Evolutionary conservation across 2,329 filamentous ascomycete genomes (phyloP).

Genomic region (Fusarium sp.): DNA sequence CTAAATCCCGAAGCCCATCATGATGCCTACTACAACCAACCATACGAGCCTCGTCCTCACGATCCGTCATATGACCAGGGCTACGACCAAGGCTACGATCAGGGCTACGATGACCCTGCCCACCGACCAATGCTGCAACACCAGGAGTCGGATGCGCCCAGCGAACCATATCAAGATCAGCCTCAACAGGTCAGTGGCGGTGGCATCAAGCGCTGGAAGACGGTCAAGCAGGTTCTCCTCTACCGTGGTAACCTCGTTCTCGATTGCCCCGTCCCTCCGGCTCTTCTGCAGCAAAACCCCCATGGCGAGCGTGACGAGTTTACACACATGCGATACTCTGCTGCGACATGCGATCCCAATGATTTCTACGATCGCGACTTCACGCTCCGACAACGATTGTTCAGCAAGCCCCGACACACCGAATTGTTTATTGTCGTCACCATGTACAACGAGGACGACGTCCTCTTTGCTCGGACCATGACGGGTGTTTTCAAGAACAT

Average conservation of each 20-base stretch:
- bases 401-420: conserved; percentile 92
- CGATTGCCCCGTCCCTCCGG: conserved; percentile 94
- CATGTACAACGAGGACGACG: conserved; percentile 99
- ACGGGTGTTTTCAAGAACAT: conserved; percentile 99
- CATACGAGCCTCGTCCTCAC: conserved; percentile 79
- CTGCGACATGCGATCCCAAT: conserved; percentile 92
- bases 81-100: conserved; percentile 74
- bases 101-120: conserved; percentile 81
- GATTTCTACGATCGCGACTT: conserved; percentile 93
- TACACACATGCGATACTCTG: conserved; percentile 93
- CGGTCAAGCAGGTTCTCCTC: conserved; percentile 97
- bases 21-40: conserved; percentile 87
- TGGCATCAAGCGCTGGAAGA: conserved; percentile 91
- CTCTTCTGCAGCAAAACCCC: conserved; percentile 87
- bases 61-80: conserved; percentile 73
- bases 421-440: conserved; percentile 97
- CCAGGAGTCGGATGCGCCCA: conserved; percentile 64
- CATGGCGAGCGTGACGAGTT: conserved; percentile 95
- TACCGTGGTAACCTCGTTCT: conserved; percentile 98
- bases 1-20: conserved; percentile 60
- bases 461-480: conserved; percentile 96
- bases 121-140: conserved; percentile 82
- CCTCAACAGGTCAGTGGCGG: conserved; percentile 54
- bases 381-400: conserved; percentile 90
- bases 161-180: conserved; percentile 64